phyloP scores from a whole-genome alignment of 768 basidiomycete genomes.

The Tremella fuciformis region DNA sequence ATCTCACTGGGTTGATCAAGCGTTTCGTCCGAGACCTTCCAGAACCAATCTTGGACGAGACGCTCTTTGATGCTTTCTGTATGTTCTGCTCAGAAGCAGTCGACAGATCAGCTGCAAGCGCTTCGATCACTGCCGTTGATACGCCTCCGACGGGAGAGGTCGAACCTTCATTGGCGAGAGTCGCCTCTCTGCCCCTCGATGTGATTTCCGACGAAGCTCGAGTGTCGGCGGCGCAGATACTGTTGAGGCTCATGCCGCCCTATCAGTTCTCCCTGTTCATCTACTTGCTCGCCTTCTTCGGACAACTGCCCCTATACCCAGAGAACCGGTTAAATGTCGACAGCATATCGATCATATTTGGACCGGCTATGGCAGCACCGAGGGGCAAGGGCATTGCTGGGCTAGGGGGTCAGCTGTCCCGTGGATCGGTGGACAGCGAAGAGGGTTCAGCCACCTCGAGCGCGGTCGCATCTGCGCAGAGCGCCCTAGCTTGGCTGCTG shows the following conservation, averaged over 20 bases:
- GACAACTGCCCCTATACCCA: slow-evolving; percentile 58
- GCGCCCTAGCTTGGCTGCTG: slow-evolving; percentile 33
- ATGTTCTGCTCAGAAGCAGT: slow-evolving; percentile 53
- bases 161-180: slow-evolving; percentile 18
- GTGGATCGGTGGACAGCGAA: slow-evolving; percentile 21
- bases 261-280: slow-evolving; percentile 69
- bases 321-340: slow-evolving; percentile 58
- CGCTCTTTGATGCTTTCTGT: slow-evolving; percentile 55
- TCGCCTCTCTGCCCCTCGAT: slow-evolving; percentile 25
- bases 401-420: slow-evolving; percentile 17
- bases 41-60: slow-evolving; percentile 55
- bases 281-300: slow-evolving; percentile 70
- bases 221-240: slow-evolving; percentile 56
- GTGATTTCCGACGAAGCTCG: slow-evolving; percentile 14
- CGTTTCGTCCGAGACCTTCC: slow-evolving; percentile 58
- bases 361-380: slow-evolving; percentile 49
- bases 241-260: slow-evolving; percentile 58
- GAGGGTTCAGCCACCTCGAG: slow-evolving; percentile 22
- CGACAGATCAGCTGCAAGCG: no score
- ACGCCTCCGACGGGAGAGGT: no score
- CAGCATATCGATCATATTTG: slow-evolving; percentile 58
- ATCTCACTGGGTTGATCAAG: slow-evolving; percentile 52
- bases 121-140: no score
- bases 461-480: slow-evolving; percentile 32
- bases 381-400: slow-evolving; percentile 37